Conservation (phyloP, 441 rosid species). For the Populus trichocarpa region DNA sequence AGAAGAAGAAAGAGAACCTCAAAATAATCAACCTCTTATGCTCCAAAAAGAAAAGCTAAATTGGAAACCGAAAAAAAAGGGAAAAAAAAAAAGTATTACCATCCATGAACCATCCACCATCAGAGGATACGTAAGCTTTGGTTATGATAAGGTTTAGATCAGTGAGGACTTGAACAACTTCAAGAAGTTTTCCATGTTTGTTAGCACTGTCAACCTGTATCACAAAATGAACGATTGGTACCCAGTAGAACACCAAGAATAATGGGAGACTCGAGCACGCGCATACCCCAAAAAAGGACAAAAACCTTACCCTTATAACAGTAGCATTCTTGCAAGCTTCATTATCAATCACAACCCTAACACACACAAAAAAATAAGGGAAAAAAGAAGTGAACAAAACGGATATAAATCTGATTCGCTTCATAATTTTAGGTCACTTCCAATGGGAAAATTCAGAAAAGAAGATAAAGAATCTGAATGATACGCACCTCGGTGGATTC, state of each 20-base stretch:
- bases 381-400: not conserved
- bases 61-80: not conserved
- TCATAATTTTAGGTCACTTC: not conserved
- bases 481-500: conserved; percentile 75
- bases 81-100: conserved; percentile 38
- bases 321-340: conserved; percentile 36
- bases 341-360: conserved; percentile 80
- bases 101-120: conserved; percentile 99
- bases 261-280: not conserved
- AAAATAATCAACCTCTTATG: conserved; percentile 18
- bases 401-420: not conserved
- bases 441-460: not conserved
- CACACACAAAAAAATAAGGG: conserved; percentile 1
- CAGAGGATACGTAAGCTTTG: conserved; percentile 91
- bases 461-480: not conserved
- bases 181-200: conserved; percentile 84
- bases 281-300: not conserved
- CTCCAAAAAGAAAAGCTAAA: not conserved
- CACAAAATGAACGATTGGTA: conserved; percentile 7
- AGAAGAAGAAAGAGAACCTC: too few species aligned
- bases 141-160: conserved; percentile 78
- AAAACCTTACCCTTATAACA: conserved; percentile 53
- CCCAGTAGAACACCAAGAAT: conserved; percentile 13
- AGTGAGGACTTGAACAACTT: conserved; percentile 88
- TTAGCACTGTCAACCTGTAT: conserved; percentile 85